Evolutionary conservation across 805 yeast genomes (phyloP).

Genomic region (Candida qinlingensis): DNA sequence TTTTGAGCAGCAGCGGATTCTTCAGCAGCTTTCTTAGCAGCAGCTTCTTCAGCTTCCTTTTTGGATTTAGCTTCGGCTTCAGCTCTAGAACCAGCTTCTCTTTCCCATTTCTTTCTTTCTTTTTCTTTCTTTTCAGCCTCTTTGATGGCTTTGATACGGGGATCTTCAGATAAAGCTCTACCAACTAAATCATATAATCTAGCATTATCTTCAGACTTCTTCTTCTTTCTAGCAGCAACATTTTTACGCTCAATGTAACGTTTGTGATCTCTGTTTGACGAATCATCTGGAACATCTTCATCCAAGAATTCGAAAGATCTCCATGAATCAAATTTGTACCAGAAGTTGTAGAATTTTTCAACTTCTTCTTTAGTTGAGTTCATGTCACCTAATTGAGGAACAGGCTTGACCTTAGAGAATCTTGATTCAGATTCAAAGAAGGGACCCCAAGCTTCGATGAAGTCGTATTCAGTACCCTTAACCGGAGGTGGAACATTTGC

Average conservation of each 20-base stretch:
- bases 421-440: slow-evolving; percentile 87
- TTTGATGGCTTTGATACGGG: slow-evolving; percentile 90
- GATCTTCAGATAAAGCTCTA: slow-evolving; percentile 86
- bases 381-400: slow-evolving; percentile 70
- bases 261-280: slow-evolving; percentile 98
- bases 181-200: slow-evolving; percentile 82
- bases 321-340: slow-evolving; percentile 96
- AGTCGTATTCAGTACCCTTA: slow-evolving; percentile 62
- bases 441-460: slow-evolving; percentile 88
- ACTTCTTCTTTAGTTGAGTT: slow-evolving; percentile 73
- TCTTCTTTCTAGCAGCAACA: slow-evolving; percentile 93
- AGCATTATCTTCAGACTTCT: slow-evolving; percentile 94
- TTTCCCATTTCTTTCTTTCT: slow-evolving; percentile 95
- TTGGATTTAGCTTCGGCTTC: slow-evolving; percentile 90
- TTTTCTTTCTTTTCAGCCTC: slow-evolving; percentile 92
- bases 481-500: slow-evolving; percentile 84
- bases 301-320: slow-evolving; percentile 96
- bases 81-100: slow-evolving; percentile 94
- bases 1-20: slow-evolving; percentile 58
- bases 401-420: slow-evolving; percentile 88
- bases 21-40: slow-evolving; percentile 71
- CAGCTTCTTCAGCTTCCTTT: slow-evolving; percentile 87
- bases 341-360: slow-evolving; percentile 84
- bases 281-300: slow-evolving; percentile 99
- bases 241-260: slow-evolving; percentile 98